phyloP scores from a whole-genome alignment of 2,329 filamentous ascomycete species.

The Penicillium sp. region DNA sequence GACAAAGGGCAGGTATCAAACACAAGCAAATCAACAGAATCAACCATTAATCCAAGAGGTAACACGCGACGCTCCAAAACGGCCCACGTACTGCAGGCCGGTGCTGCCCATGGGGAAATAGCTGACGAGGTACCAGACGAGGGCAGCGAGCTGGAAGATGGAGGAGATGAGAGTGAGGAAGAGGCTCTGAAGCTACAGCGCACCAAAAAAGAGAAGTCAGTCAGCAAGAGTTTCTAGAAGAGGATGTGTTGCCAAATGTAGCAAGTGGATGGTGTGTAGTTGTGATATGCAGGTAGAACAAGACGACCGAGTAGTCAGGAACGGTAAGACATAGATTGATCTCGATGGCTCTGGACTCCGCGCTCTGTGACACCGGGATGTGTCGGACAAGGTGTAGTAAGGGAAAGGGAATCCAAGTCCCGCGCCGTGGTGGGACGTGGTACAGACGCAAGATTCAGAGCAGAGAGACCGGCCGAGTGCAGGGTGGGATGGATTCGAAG shows the following conservation, averaged over 20 bases:
- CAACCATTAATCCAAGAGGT: slow-evolving; percentile 83
- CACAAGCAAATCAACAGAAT: not conserved
- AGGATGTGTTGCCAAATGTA: not conserved
- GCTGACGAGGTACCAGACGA: slow-evolving; percentile 91
- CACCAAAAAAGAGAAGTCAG: slow-evolving; percentile 7
- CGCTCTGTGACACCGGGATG: slow-evolving; percentile 8
- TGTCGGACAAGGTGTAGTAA: slow-evolving; percentile 5
- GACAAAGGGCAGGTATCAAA: not conserved
- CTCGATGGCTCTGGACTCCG: slow-evolving; percentile 7
- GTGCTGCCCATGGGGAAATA: slow-evolving; percentile 97
- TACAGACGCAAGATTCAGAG: slow-evolving; percentile 1
- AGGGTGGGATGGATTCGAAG: slow-evolving; percentile 11
- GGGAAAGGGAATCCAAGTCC: slow-evolving; percentile 2
- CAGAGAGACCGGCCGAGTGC: not conserved
- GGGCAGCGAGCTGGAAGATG: slow-evolving; percentile 75
- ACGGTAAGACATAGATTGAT: slow-evolving; percentile 12
- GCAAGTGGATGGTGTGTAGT: slow-evolving; percentile 1
- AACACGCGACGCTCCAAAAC: slow-evolving; percentile 79
- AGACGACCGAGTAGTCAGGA: slow-evolving; percentile 2
- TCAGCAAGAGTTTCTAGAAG: slow-evolving; percentile 14
- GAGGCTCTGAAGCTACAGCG: slow-evolving; percentile 72
- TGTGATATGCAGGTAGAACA: slow-evolving; percentile 8
- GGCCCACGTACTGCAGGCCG: slow-evolving; percentile 79
- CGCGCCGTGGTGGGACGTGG: slow-evolving; percentile 2
- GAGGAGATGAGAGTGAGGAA: slow-evolving; percentile 81